phyloP scores from a whole-genome alignment of 108 stramenopile species.

The Fistulifera pelliculosa region DNA sequence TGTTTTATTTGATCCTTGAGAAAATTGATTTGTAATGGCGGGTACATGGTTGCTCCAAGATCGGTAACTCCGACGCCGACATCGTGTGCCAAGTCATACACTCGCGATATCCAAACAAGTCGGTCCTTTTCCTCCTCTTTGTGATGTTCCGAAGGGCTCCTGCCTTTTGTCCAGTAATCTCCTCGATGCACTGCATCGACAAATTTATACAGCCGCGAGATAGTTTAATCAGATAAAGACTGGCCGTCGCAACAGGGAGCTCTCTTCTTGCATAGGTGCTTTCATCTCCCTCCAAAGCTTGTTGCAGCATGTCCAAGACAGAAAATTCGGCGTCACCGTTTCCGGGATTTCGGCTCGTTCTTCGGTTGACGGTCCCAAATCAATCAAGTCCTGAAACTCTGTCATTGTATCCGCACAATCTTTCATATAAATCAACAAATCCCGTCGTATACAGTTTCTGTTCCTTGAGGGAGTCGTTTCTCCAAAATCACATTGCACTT shows the following conservation, averaged over 20 bases:
- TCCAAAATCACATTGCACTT: slow-evolving; percentile 51
- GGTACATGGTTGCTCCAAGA: slow-evolving; percentile 63
- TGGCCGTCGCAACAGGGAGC: slow-evolving; percentile 47
- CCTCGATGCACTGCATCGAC: slow-evolving; percentile 57
- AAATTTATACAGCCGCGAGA: slow-evolving; percentile 61
- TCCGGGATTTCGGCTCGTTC: not conserved
- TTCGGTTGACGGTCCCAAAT: slow-evolving; percentile 29
- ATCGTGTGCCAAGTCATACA: slow-evolving; percentile 37
- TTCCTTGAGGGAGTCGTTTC: slow-evolving; percentile 41
- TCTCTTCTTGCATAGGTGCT: slow-evolving; percentile 53
- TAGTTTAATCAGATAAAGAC: slow-evolving; percentile 60
- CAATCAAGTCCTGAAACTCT: slow-evolving; percentile 74
- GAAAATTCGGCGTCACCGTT: slow-evolving; percentile 14
- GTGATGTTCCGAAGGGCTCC: not conserved
- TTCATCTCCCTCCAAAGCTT: slow-evolving; percentile 25
- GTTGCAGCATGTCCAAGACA: slow-evolving; percentile 5
- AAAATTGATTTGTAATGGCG: slow-evolving; percentile 36
- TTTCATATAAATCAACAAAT: slow-evolving; percentile 63
- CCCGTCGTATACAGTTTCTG: slow-evolving; percentile 65
- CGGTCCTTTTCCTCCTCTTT: slow-evolving; percentile 9
- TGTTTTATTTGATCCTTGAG: slow-evolving; percentile 8
- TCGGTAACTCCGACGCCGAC: slow-evolving; percentile 79
- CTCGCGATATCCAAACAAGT: slow-evolving; percentile 33
- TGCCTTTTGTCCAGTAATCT: slow-evolving; percentile 5
- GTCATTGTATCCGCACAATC: slow-evolving; percentile 69